Conservation (phyloP, 1,284 basidiomycete species). For the Irpex sp. region DNA sequence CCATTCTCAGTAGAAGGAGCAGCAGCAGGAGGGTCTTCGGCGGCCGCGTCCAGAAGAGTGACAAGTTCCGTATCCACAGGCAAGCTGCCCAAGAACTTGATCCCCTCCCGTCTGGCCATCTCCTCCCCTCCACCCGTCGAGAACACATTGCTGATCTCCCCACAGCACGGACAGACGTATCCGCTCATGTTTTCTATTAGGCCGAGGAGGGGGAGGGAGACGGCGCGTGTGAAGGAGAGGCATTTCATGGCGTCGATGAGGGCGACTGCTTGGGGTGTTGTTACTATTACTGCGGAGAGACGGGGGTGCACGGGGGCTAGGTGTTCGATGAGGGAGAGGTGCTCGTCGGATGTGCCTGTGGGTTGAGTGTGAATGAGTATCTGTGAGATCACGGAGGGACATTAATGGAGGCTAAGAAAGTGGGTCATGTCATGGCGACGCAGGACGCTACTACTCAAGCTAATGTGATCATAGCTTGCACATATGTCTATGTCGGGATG, state of each 20-base stretch:
- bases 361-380: slow-evolving; percentile 7
- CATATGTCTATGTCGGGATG: background rate
- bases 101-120: slow-evolving; percentile 73
- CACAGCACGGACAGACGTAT: slow-evolving; percentile 94
- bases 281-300: slow-evolving; percentile 86
- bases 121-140: slow-evolving; percentile 91
- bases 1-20: slow-evolving; percentile 9
- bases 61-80: slow-evolving; percentile 95
- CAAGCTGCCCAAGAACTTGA: slow-evolving; percentile 85
- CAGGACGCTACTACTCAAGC: background rate
- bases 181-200: slow-evolving; percentile 99
- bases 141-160: slow-evolving; percentile 93
- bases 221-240: slow-evolving; percentile 89
- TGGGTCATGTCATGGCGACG: background rate
- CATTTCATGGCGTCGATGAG: slow-evolving; percentile 95
- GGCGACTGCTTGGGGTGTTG: slow-evolving; percentile 96
- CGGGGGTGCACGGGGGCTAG: slow-evolving; percentile 82
- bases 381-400: slow-evolving; percentile 1
- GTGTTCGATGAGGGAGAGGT: slow-evolving; percentile 93
- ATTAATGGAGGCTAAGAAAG: background rate
- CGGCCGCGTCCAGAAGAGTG: slow-evolving; percentile 88
- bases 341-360: slow-evolving; percentile 95
- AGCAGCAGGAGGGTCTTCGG: slow-evolving; percentile 34
- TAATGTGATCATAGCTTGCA: background rate
- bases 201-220: slow-evolving; percentile 86